A percentile compares a stretch with the other conserved stretches of the same genome.
Conservation (phyloP, 768 basidiomycete genomes). For the Pulveroboletus ravenelii region DNA sequence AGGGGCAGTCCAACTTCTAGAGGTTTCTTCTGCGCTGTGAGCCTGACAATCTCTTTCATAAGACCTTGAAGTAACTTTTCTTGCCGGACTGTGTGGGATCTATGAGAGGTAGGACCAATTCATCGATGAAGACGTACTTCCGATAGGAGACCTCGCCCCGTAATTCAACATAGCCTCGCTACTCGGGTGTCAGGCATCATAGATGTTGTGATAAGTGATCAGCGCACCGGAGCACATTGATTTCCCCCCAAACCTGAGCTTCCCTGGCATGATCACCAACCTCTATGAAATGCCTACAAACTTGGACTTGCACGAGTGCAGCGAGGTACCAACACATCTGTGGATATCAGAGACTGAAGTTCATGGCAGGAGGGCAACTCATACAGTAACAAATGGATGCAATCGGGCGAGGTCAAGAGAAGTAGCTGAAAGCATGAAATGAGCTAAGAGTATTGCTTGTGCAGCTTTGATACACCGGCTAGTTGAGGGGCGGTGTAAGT, state of each 20-base stretch:
- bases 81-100: slow-evolving; percentile 58
- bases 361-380: slow-evolving; percentile 25
- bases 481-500: slow-evolving; percentile 62
- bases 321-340: slow-evolving; percentile 92
- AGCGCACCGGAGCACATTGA: slow-evolving; percentile 71
- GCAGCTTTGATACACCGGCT: slow-evolving; percentile 70
- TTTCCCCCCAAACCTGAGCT: slow-evolving; percentile 81
- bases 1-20: slow-evolving; percentile 76
- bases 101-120: slow-evolving; percentile 2
- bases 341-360: slow-evolving; percentile 13
- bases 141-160: slow-evolving; percentile 74
- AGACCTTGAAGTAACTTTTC: slow-evolving; percentile 76
- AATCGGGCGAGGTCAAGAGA: slow-evolving; percentile 75
- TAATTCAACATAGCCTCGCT: slow-evolving; percentile 85
- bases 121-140: slow-evolving; percentile 48
- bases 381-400: slow-evolving; percentile 77
- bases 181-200: slow-evolving; percentile 8
- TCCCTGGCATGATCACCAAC: slow-evolving; percentile 70
- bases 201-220: not conserved
- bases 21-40: slow-evolving; percentile 77
- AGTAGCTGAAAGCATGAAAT: slow-evolving; percentile 74
- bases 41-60: slow-evolving; percentile 79
- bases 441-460: slow-evolving; percentile 66
- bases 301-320: slow-evolving; percentile 79
- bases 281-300: slow-evolving; percentile 84